phyloP scores from a whole-genome alignment of 768 basidiomycete genomes.

The Tricholoma saponaceum region DNA sequence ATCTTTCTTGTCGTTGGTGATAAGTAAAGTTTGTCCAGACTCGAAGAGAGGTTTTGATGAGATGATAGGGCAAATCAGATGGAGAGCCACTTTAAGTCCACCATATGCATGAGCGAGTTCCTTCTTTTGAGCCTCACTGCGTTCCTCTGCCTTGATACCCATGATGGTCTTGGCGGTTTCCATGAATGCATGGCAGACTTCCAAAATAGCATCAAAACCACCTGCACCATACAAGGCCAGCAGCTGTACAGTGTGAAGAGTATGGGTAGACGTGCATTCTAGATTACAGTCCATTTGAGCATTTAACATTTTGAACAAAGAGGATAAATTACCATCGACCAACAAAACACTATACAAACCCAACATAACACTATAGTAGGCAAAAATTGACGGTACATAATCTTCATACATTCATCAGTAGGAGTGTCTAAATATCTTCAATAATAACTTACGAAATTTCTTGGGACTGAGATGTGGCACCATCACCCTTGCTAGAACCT shows the following conservation, averaged over 20 bases:
- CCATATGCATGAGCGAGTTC: slow-evolving; percentile 75
- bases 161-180: slow-evolving; percentile 52
- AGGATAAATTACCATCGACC: slow-evolving; percentile 40
- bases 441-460: slow-evolving; percentile 42
- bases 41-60: slow-evolving; percentile 81
- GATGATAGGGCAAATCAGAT: slow-evolving; percentile 71
- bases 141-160: slow-evolving; percentile 48
- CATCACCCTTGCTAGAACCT: slow-evolving; percentile 68
- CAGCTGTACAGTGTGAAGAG: slow-evolving; percentile 80
- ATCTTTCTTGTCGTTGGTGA: slow-evolving; percentile 77
- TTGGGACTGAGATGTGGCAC: slow-evolving; percentile 60
- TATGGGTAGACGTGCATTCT: slow-evolving; percentile 76
- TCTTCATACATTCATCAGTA: slow-evolving; percentile 11
- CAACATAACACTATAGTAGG: slow-evolving; percentile 45
- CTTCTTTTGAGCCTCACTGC: slow-evolving; percentile 52
- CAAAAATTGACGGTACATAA: slow-evolving; percentile 32
- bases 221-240: slow-evolving; percentile 66
- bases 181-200: slow-evolving; percentile 52
- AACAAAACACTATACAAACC: slow-evolving; percentile 42
- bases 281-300: slow-evolving; percentile 8
- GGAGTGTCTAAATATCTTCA: background rate
- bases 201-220: slow-evolving; percentile 67
- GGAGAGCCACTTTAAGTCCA: slow-evolving; percentile 77
- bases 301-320: slow-evolving; percentile 2
- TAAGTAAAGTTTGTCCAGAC: slow-evolving; percentile 72